phyloP scores from a whole-genome alignment of 2,329 filamentous ascomycete genomes.

The Nothomitra cinnamomea region DNA sequence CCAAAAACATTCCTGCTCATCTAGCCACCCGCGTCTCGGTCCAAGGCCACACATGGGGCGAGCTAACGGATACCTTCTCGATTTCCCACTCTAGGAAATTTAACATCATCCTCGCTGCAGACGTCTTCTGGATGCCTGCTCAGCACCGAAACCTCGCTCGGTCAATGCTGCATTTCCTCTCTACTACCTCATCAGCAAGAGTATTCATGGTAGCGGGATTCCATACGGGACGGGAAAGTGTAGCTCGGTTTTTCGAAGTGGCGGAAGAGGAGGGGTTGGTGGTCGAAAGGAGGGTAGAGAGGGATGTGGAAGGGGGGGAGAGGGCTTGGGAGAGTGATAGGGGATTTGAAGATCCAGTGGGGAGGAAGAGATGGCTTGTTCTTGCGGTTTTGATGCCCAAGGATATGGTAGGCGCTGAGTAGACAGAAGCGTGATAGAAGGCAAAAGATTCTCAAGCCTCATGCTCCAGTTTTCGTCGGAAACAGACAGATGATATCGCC shows the following conservation, averaged over 20 bases:
- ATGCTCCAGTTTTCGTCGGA: conserved; percentile 32
- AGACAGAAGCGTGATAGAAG: not conserved
- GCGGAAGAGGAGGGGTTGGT: conserved; percentile 25
- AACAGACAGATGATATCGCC: conserved; percentile 76
- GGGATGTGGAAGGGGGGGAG: conserved; percentile 29
- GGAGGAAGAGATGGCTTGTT: conserved; percentile 40
- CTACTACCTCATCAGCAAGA: conserved; percentile 20
- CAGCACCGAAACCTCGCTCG: conserved; percentile 38
- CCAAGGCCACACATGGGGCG: conserved; percentile 38
- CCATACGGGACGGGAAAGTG: conserved; percentile 38
- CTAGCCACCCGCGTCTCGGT: conserved; percentile 18
- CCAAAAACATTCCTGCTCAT: conserved; percentile 11
- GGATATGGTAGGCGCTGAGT: not conserved
- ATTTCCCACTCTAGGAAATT: conserved; percentile 23
- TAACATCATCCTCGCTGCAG: conserved; percentile 39
- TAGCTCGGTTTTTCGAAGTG: conserved; percentile 38
- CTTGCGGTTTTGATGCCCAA: conserved; percentile 26
- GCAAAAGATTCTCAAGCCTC: not conserved
- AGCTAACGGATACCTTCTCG: conserved; percentile 25
- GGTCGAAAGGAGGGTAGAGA: conserved; percentile 36
- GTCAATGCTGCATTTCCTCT: conserved; percentile 39
- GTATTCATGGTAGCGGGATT: conserved; percentile 40
- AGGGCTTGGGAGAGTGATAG: conserved; percentile 30
- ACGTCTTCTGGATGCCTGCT: conserved; percentile 41
- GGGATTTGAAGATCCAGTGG: conserved; percentile 31